phyloP scores from a whole-genome alignment of 2,329 filamentous ascomycete genomes.

The Hymenotorrendiella dingleyae region DNA sequence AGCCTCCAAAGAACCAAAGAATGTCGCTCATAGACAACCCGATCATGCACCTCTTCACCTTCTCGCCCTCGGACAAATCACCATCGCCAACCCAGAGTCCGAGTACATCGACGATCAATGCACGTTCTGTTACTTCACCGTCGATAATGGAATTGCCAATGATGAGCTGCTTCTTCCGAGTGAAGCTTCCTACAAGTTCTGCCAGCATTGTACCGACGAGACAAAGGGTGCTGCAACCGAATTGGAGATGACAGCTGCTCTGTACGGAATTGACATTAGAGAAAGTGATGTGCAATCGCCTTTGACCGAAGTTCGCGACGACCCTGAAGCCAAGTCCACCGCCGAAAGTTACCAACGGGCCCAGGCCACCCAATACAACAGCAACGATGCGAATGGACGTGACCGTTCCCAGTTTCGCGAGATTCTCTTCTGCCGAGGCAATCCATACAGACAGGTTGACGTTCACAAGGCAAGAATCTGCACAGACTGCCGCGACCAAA shows the following conservation, averaged over 20 bases:
- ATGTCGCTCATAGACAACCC: too few species aligned
- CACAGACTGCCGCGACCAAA: constrained; percentile 6
- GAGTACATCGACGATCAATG: constrained; percentile 3
- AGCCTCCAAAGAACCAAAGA: too few species aligned
- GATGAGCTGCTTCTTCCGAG: constrained; percentile 10
- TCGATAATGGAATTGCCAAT: constrained; percentile 14
- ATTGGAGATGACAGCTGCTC: not conserved
- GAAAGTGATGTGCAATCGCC: not conserved
- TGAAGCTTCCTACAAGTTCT: constrained; percentile 13
- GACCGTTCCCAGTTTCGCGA: constrained; percentile 1
- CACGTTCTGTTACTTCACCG: constrained; percentile 16
- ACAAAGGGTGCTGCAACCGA: not conserved
- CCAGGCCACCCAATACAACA: not conserved
- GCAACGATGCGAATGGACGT: constrained; percentile 2
- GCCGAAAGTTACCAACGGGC: not conserved
- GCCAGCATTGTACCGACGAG: constrained; percentile 9
- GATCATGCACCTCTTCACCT: too few species aligned
- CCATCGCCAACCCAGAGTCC: not conserved
- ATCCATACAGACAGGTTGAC: constrained; percentile 15
- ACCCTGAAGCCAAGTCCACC: not conserved
- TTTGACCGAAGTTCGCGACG: not conserved
- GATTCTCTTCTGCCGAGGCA: constrained; percentile 12
- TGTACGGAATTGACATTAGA: not conserved
- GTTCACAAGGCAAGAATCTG: constrained; percentile 17
- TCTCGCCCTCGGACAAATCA: constrained; percentile 4